Conservation (phyloP, 1,139 yeast species). For the Eremothecium coryli region DNA sequence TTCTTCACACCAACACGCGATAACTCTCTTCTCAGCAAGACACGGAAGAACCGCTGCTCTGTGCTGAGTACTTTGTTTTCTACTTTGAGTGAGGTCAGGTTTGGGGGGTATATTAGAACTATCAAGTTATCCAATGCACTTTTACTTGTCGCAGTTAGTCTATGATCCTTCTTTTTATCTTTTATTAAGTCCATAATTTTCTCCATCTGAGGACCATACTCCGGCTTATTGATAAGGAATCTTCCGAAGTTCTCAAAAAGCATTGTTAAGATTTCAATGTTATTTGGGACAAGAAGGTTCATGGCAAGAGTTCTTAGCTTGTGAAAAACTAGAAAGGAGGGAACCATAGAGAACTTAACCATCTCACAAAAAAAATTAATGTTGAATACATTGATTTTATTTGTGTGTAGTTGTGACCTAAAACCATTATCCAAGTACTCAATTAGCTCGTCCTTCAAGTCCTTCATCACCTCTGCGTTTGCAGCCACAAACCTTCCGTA, state of each 20-base stretch:
- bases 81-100: constrained; percentile 28
- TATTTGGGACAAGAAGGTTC: constrained; percentile 45
- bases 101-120: constrained; percentile 54
- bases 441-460: constrained; percentile 48
- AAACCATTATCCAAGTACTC: constrained; percentile 51
- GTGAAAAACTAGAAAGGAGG: constrained; percentile 62
- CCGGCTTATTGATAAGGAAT: constrained; percentile 53
- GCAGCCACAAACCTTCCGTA: constrained; percentile 65
- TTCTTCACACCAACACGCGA: constrained; percentile 31
- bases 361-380: constrained; percentile 64
- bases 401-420: constrained; percentile 48
- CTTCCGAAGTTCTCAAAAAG: constrained; percentile 71
- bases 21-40: constrained; percentile 46
- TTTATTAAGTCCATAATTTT: constrained; percentile 54
- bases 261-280: constrained; percentile 55
- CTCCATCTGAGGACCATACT: constrained; percentile 49
- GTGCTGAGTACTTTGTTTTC: constrained; percentile 28
- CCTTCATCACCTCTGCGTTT: constrained; percentile 41
- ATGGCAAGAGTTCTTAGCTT: constrained; percentile 51
- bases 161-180: constrained; percentile 41
- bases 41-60: constrained; percentile 43
- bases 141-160: constrained; percentile 47
- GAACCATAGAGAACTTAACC: constrained; percentile 69
- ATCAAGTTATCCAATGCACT: constrained; percentile 54
- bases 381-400: constrained; percentile 45